phyloP scores from a whole-genome alignment of 257 asterid species.

The Nicotiana benthamiana region DNA sequence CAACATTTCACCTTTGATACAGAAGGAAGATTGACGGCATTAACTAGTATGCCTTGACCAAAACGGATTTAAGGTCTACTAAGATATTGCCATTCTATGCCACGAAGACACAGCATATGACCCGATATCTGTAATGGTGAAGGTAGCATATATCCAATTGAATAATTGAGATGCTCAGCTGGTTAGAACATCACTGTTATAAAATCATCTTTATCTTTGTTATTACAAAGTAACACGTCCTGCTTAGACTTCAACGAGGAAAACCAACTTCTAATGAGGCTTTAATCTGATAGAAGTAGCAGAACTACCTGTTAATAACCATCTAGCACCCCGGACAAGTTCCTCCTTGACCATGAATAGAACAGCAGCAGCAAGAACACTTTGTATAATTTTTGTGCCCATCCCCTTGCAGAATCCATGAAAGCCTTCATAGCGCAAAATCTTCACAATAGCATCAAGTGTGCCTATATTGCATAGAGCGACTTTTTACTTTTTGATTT shows the following conservation, averaged over 20 bases:
- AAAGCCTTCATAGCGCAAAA: slow-evolving; percentile 75
- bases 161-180: neutral
- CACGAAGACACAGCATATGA: neutral
- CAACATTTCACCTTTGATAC: neutral
- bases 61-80: neutral
- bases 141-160: neutral
- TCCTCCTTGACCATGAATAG: slow-evolving; percentile 97
- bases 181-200: neutral
- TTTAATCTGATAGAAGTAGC: slow-evolving; percentile 20
- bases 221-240: too few species aligned
- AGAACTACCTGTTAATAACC: slow-evolving; percentile 51
- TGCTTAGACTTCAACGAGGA: neutral
- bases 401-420: slow-evolving; percentile 82
- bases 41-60: neutral
- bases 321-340: slow-evolving; percentile 71
- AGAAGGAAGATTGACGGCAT: neutral
- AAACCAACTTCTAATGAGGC: slow-evolving; percentile 12
- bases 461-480: slow-evolving; percentile 51
- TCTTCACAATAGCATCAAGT: slow-evolving; percentile 74
- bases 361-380: slow-evolving; percentile 95
- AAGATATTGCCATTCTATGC: neutral
- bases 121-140: neutral
- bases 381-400: slow-evolving; percentile 90
- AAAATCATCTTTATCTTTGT: neutral
- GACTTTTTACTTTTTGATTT: neutral